Conservation (phyloP, 345 rosid genomes). For the Aurinia saxatilis region DNA sequence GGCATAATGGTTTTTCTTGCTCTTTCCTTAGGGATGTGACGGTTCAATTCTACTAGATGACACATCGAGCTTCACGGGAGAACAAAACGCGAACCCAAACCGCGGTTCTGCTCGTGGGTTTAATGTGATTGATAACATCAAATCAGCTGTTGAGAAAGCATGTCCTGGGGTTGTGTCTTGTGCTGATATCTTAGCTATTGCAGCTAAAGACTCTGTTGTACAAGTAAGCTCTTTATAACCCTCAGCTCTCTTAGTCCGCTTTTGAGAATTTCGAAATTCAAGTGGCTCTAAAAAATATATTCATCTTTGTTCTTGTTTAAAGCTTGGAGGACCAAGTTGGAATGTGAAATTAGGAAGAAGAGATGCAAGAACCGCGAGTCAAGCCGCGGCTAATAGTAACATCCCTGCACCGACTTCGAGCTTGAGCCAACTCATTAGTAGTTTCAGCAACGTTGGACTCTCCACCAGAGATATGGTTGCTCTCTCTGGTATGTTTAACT, state of each 20-base stretch:
- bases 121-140: conserved; percentile 59
- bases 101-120: conserved; percentile 68
- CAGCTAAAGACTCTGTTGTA: conserved; percentile 62
- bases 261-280: neutral
- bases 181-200: conserved; percentile 69
- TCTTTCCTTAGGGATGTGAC: conserved; percentile 56
- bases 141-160: conserved; percentile 61
- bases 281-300: neutral
- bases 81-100: conserved; percentile 67
- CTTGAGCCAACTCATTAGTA: conserved; percentile 49
- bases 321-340: conserved; percentile 90
- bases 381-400: conserved; percentile 60
- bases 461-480: conserved; percentile 74
- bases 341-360: conserved; percentile 81
- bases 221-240: conserved; percentile 29
- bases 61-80: conserved; percentile 71
- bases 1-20: neutral
- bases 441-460: conserved; percentile 61
- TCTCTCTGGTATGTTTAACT: conserved; percentile 48
- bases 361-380: conserved; percentile 76
- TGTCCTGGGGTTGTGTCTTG: conserved; percentile 88
- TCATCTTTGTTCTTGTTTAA: neutral
- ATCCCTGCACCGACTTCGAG: conserved; percentile 63
- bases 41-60: conserved; percentile 79
- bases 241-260: neutral